Base-by-base conservation (phyloP, 345 rosid species). In the Laguncularia racemosa region DNA sequence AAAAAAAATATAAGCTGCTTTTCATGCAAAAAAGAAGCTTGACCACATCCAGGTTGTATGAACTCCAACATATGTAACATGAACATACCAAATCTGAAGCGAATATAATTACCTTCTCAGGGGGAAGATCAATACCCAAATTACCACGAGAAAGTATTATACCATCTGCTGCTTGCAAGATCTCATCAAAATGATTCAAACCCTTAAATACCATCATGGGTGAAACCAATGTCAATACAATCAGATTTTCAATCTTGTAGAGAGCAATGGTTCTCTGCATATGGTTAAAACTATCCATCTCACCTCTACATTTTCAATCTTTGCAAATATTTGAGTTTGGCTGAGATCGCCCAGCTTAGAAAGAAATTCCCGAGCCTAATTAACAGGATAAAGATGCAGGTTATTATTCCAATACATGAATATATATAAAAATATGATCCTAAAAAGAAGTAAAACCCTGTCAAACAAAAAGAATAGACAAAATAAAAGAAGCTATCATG, bases 71-170 rank as follows among this genome's bases (percentile, higher is more conserved):
- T 33, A 33, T 33, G 40, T 9, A 33, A 33, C 40, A 33, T 6
- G 10, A 33, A 33, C 40, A 33, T 33, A 33, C 40, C 40, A 33
- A 17, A 46, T 40, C 10, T 56, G 26, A 53, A 47, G 52, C 48
- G 44, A 64, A 47, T 53, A 73, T 13, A 64, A 58, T 55, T 38
- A 89, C 97, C 97, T 89, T 93, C 76, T 93, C 99, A 12, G 99
- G 91, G 18, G 99, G 99, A 56, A 93, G 86, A 84, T 89, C 99
- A 28, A 93, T 83, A 38, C 99, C 97, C 86, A 89, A 76, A 77
- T 89, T 93, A 16, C 99, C 99, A 71, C 97, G 91, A 26, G 99
- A 93, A 71, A 93, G 97, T 55, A 93, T 93, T 60, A 93, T 93
- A 9, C 99, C 99, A 74, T 89, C 97, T 54, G 99, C 97, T 82